Percentiles rank a stretch among this genome's conserved stretches.
phyloP scores from a whole-genome alignment of 192 early-diverging fungal species.

The Coemansia sp. region DNA sequence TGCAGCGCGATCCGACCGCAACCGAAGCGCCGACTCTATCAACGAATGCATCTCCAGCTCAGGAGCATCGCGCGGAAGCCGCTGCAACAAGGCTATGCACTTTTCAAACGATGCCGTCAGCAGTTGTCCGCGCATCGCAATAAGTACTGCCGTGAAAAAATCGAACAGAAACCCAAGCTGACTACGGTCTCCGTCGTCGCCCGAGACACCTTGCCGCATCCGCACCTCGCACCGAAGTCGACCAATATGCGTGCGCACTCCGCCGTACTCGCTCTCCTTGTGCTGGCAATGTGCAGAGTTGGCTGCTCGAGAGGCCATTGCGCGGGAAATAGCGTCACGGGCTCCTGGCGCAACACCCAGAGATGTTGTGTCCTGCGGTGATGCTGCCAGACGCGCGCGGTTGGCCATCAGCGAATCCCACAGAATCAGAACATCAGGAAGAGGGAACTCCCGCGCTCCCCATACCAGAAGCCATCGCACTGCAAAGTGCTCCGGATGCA shows the following conservation, averaged over 20 bases:
- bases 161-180: slow-evolving; percentile 72
- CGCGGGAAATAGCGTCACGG: background rate
- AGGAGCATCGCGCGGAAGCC: slow-evolving; percentile 59
- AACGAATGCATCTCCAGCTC: slow-evolving; percentile 14
- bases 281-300: background rate
- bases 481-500: slow-evolving; percentile 73
- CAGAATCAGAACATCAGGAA: slow-evolving; percentile 75
- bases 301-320: background rate
- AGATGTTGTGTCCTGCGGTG: no score
- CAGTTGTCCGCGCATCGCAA: slow-evolving; percentile 63
- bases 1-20: slow-evolving; percentile 5
- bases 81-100: slow-evolving; percentile 39
- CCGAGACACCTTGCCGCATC: slow-evolving; percentile 12
- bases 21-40: slow-evolving; percentile 4
- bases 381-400: slow-evolving; percentile 34
- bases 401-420: slow-evolving; percentile 83
- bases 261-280: background rate
- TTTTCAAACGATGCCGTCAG: slow-evolving; percentile 62
- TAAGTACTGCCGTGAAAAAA: slow-evolving; percentile 71
- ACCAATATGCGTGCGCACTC: slow-evolving; percentile 18
- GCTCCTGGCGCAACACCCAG: background rate
- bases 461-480: slow-evolving; percentile 82
- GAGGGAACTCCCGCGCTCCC: slow-evolving; percentile 71
- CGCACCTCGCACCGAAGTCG: slow-evolving; percentile 34
- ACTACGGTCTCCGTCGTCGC: slow-evolving; percentile 26